Base-by-base conservation (phyloP, 2,329 filamentous ascomycete genomes). In the Xylaria sp. region DNA sequence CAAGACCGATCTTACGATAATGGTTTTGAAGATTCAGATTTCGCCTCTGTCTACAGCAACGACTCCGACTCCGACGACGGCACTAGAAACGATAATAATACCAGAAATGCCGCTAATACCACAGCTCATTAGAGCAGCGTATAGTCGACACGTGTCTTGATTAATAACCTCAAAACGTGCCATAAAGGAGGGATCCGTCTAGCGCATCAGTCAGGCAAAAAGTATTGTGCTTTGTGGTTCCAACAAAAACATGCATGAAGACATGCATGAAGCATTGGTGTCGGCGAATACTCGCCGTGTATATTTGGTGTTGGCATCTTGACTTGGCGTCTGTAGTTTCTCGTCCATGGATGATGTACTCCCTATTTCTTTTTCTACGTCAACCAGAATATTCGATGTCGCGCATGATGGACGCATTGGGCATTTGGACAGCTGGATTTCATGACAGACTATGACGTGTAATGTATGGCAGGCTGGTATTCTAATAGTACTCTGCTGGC, bases 401-500 rank as follows among this genome's bases (percentile, higher is more conserved):
- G n/a, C 46, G 6, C 20, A 53, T 23, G 28, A 58, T 63, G 53
- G 52, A 59, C 13, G 41, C 28, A 9, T 39, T 52, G 52, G 52
- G 28, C 34, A 43, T 41, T 32, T 43, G 43, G 30, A 39, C 15
- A 13, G 57, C 20, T 7, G 34, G 18, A 50, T 56, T 39, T 32
- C 23, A 41, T 28, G 3, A 23, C 15, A 25, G 13, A n/a, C 8
- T 25, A 28, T 50, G 39, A n/a, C 34, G 15, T 45, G 15, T 28
- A 20, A 30, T 6, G 20, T 34, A 46, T 12, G 30, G n/a, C 13
- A 23, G 30, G 48, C 34, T 34, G 43, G n/a, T 12, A 5, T 18
- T 25, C 20, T 2, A 23, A 34, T 12, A 28, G 18, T 48, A 10
- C 36, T 60, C 46, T 46, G 10, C 7, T 15, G 13, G 13, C 18